phyloP scores from a whole-genome alignment of 768 basidiomycete genomes.

The Pleurotus citrinopileatus region DNA sequence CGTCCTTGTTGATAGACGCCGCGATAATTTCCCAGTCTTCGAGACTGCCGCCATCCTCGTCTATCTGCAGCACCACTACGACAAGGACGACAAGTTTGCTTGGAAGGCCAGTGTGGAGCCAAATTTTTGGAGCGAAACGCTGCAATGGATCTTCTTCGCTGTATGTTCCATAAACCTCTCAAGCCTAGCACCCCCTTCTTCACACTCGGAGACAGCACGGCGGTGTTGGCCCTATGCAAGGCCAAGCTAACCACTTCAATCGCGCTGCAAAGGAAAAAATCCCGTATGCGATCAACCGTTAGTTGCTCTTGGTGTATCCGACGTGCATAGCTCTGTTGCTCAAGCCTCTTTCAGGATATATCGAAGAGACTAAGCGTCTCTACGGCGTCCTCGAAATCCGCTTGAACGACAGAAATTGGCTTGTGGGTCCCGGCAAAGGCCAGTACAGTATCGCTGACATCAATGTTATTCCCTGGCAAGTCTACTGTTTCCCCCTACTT shows the following conservation, averaged over 20 bases:
- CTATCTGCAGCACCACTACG: constrained; percentile 81
- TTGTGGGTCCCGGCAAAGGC: constrained; percentile 73
- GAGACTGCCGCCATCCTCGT: constrained; percentile 81
- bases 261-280: constrained; percentile 63
- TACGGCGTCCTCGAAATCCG: constrained; percentile 82
- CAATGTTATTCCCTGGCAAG: constrained; percentile 64
- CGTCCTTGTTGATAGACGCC: constrained; percentile 56
- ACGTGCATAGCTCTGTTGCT: background rate
- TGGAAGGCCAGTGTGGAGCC: constrained; percentile 53
- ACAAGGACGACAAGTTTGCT: constrained; percentile 68
- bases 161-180: constrained; percentile 33
- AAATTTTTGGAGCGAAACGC: constrained; percentile 64
- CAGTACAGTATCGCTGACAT: constrained; percentile 72
- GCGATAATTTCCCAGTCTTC: constrained; percentile 65
- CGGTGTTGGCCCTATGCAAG: constrained; percentile 87
- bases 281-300: constrained; percentile 66
- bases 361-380: constrained; percentile 78
- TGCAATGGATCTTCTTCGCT: constrained; percentile 89
- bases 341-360: constrained; percentile 50
- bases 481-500: background rate
- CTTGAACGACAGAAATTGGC: constrained; percentile 70
- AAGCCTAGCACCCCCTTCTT: background rate
- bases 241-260: constrained; percentile 77
- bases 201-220: constrained; percentile 54
- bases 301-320: constrained; percentile 17